phyloP scores from a whole-genome alignment of 2,329 filamentous ascomycete species.

The Curvularia hawaiiensis region DNA sequence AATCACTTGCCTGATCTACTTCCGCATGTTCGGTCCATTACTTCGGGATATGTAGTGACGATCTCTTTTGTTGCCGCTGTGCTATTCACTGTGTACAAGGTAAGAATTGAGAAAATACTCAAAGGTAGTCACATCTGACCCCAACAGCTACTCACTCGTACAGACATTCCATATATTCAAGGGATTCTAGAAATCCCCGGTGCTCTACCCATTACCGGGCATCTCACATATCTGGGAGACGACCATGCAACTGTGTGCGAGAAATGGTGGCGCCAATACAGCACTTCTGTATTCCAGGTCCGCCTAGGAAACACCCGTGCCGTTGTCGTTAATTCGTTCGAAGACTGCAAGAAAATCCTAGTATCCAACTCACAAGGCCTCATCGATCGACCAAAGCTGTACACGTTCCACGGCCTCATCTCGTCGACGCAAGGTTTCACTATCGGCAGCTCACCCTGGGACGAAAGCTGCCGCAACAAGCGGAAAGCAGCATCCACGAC shows the following conservation, averaged over 20 bases:
- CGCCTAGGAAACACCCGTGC: conserved; percentile 59
- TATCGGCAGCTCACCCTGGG: conserved; percentile 60
- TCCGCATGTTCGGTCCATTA: conserved; percentile 1
- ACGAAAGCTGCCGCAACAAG: conserved; percentile 60
- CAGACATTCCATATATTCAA: conserved; percentile 57
- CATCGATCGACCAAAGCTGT: conserved; percentile 57
- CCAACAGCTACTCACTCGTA: conserved; percentile 34
- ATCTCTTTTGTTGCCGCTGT: not conserved
- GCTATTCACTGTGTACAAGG: conserved; percentile 11
- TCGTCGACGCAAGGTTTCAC: conserved; percentile 57
- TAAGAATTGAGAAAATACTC: not conserved
- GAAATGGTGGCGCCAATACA: conserved; percentile 57
- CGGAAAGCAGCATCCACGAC: conserved; percentile 58
- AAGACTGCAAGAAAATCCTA: conserved; percentile 58
- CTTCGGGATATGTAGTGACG: conserved; percentile 1
- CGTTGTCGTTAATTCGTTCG: conserved; percentile 60
- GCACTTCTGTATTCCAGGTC: conserved; percentile 58
- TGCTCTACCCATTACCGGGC: conserved; percentile 56
- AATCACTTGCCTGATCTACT: conserved; percentile 5
- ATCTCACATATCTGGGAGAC: conserved; percentile 58
- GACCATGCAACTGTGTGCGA: conserved; percentile 60
- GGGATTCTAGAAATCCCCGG: conserved; percentile 58
- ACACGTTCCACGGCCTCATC: conserved; percentile 52
- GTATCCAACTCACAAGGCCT: conserved; percentile 56
- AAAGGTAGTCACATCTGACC: not conserved